These are phyloP conservation scores for Xerocomus potaroensis DNA, from an alignment of 768 basidiomycete genomes.

Conservation along the genomic window DNA sequence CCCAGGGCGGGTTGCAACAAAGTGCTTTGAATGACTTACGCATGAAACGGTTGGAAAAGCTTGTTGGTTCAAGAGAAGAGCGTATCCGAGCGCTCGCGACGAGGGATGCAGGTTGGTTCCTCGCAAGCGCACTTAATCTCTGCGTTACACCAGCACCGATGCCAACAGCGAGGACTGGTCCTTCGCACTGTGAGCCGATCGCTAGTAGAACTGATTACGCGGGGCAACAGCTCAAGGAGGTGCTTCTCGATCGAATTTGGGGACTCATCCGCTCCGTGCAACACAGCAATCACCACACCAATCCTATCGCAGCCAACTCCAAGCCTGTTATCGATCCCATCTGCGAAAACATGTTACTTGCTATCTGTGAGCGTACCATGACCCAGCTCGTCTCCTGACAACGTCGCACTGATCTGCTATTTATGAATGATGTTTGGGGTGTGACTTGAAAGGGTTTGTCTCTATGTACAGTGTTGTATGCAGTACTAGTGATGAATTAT, in stretches of 20 bases:
- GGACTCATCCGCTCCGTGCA: slow-evolving; percentile 15
- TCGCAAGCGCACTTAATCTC: slow-evolving; percentile 23
- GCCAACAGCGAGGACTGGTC: background rate
- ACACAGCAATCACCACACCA: background rate
- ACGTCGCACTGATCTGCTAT: too few relatives aligned
- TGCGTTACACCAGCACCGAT: slow-evolving; percentile 9
- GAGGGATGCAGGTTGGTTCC: slow-evolving; percentile 27
- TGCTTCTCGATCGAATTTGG: slow-evolving; percentile 22
- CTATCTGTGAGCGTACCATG: slow-evolving; percentile 26
- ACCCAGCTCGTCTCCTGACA: slow-evolving; percentile 4
- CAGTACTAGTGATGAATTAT: slow-evolving; percentile 13
- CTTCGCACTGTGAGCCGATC: background rate
- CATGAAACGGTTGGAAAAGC: slow-evolving; percentile 5
- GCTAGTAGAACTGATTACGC: background rate
- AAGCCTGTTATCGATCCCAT: slow-evolving; percentile 14
- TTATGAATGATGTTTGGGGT: too few relatives aligned
- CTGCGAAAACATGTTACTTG: slow-evolving; percentile 26
- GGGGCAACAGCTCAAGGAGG: slow-evolving; percentile 7
- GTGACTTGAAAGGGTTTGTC: background rate
- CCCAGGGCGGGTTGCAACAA: background rate
- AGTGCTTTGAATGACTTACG: background rate
- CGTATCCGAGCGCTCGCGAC: slow-evolving; percentile 23
- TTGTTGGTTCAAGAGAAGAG: slow-evolving; percentile 12
- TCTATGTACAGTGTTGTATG: slow-evolving; percentile 14
- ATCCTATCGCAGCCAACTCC: background rate